A percentile compares a stretch with the other conserved stretches of the same genome.
Evolutionary conservation across 2,329 filamentous ascomycete species (phyloP).

Genomic region (Trichoderma cornu-damae): DNA sequence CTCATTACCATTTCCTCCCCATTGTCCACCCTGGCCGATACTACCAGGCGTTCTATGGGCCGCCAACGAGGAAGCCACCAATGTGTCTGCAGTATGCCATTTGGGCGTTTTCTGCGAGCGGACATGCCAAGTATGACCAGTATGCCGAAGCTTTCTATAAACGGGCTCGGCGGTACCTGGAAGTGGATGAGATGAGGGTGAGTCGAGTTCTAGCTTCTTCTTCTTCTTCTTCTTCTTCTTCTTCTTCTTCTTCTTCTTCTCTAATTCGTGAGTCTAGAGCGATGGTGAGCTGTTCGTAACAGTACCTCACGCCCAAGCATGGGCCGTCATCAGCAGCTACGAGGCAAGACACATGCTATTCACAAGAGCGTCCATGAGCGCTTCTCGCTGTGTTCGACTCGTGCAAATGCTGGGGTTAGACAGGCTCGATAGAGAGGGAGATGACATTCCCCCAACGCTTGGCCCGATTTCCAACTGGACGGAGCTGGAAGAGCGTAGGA

Average conservation of each 20-base stretch:
- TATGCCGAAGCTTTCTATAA: slow-evolving; percentile 77
- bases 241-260: background rate
- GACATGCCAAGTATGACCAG: slow-evolving; percentile 64
- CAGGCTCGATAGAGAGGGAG: slow-evolving; percentile 60
- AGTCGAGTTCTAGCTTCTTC: no score
- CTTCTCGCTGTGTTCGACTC: slow-evolving; percentile 64
- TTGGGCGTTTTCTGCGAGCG: slow-evolving; percentile 72
- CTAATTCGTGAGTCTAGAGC: slow-evolving; percentile 39
- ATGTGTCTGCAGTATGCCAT: slow-evolving; percentile 81
- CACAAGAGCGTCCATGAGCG: slow-evolving; percentile 78
- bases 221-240: background rate
- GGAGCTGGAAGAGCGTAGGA: slow-evolving; percentile 68
- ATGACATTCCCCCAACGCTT: slow-evolving; percentile 69
- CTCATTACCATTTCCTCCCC: slow-evolving; percentile 65
- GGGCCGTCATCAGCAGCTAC: slow-evolving; percentile 67
- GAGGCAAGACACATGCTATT: slow-evolving; percentile 85
- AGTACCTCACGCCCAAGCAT: slow-evolving; percentile 74
- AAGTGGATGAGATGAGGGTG: slow-evolving; percentile 77
- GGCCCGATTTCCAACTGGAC: slow-evolving; percentile 72
- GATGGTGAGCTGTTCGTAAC: slow-evolving; percentile 76
- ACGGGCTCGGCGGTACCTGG: slow-evolving; percentile 73
- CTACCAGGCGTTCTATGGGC: slow-evolving; percentile 64
- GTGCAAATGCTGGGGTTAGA: slow-evolving; percentile 82
- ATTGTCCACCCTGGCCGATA: slow-evolving; percentile 76
- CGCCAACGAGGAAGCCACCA: slow-evolving; percentile 71